Evolutionary conservation across 1,139 yeast genomes (phyloP).

Genomic region (Blastobotrys petasosporus): DNA sequence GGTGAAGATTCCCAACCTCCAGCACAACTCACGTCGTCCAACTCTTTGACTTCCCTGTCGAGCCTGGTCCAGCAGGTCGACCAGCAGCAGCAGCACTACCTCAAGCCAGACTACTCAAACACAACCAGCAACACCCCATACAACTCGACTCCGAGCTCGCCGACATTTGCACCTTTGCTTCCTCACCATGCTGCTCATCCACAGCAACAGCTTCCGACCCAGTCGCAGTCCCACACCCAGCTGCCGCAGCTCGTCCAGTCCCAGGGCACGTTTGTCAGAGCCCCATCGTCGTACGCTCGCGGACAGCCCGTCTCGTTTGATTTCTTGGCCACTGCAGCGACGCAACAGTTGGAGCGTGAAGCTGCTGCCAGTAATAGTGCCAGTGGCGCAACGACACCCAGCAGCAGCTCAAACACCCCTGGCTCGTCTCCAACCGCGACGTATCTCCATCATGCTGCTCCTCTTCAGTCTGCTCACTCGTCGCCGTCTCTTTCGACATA

Average conservation of each 20-base stretch:
- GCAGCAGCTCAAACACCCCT: slow-evolving; percentile 10
- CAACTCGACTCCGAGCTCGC: slow-evolving; percentile 21
- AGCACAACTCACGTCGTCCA: slow-evolving; percentile 7
- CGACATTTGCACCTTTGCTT: slow-evolving; percentile 15
- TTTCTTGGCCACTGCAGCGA: slow-evolving; percentile 76
- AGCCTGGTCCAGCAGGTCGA: slow-evolving; percentile 8
- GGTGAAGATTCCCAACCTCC: slow-evolving; percentile 4
- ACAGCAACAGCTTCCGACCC: slow-evolving; percentile 9
- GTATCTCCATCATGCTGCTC: not conserved
- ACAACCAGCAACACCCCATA: slow-evolving; percentile 18
- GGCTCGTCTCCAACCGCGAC: slow-evolving; percentile 12
- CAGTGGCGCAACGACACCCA: slow-evolving; percentile 8
- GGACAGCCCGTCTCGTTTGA: slow-evolving; percentile 42
- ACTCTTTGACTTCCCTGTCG: slow-evolving; percentile 10
- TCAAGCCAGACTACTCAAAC: slow-evolving; percentile 16
- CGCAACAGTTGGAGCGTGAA: slow-evolving; percentile 62
- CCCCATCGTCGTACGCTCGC: slow-evolving; percentile 15
- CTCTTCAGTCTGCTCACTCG: slow-evolving; percentile 49
- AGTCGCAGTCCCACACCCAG: not conserved
- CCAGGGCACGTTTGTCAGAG: slow-evolving; percentile 9
- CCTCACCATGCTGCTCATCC: slow-evolving; percentile 5
- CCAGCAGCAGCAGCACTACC: slow-evolving; percentile 10
- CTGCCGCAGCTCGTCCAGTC: slow-evolving; percentile 3
- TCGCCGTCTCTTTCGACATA: slow-evolving; percentile 61
- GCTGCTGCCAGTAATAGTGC: slow-evolving; percentile 1